These are phyloP conservation scores for Forsythia viridissima DNA, from an alignment of 257 asterid genomes.

Conservation along the genomic window DNA sequence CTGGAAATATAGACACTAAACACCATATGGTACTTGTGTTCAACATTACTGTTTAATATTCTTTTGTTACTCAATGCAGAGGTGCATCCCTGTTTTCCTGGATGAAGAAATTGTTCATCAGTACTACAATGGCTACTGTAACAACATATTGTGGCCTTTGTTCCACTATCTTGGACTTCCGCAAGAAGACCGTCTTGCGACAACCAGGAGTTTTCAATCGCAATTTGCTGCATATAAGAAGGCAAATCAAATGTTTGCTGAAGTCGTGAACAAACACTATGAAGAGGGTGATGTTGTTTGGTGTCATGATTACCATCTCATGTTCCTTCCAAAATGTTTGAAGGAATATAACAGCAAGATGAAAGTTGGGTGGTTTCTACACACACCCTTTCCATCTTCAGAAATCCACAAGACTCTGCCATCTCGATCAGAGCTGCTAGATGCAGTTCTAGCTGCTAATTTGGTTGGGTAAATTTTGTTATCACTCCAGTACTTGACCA, in stretches of 20 bases:
- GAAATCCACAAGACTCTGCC: conserved; percentile 95
- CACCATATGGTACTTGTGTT: not conserved
- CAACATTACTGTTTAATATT: conserved; percentile 15
- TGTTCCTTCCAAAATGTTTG: conserved; percentile 88
- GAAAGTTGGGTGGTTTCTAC: conserved; percentile 98
- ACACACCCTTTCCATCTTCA: conserved; percentile 95
- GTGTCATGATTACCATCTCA: conserved; percentile 96
- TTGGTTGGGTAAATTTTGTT: conserved; percentile 67
- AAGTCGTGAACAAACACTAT: conserved; percentile 73
- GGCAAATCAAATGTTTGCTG: conserved; percentile 94
- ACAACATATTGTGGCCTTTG: conserved; percentile 89
- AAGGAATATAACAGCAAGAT: conserved; percentile 69
- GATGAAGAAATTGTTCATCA: conserved; percentile 92
- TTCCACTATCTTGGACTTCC: conserved; percentile 96
- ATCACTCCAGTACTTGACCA: conserved; percentile 5
- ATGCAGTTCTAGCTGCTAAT: conserved; percentile 87
- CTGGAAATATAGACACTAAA: not conserved
- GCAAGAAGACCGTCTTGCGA: conserved; percentile 92
- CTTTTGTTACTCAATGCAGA: conserved; percentile 45
- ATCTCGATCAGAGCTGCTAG: conserved; percentile 79
- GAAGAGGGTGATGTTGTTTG: conserved; percentile 92
- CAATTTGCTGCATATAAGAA: conserved; percentile 84
- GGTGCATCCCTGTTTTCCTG: conserved; percentile 92
- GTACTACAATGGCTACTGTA: conserved; percentile 95
- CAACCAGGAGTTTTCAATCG: conserved; percentile 91